A percentile compares a stretch with the other conserved stretches of the same genome.
Evolutionary conservation across 345 rosid genomes (phyloP).

Genomic region (Murraya koenigii): DNA sequence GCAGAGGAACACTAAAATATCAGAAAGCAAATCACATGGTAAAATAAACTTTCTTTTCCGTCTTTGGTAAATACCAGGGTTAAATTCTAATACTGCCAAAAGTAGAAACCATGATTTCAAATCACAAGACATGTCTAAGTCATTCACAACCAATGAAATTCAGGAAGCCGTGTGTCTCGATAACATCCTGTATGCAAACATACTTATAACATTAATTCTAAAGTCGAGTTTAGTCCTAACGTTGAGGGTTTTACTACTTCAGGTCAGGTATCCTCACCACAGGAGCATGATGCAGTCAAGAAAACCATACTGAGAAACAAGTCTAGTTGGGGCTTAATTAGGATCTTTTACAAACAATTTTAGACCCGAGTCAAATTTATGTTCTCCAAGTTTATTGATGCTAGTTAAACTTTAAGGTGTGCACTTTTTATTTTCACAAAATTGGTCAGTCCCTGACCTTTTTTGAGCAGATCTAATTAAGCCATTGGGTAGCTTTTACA

Average conservation of each 20-base stretch:
- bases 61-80: not conserved
- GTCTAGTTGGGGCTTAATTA: not conserved
- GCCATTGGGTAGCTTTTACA: not conserved
- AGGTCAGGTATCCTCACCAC: not conserved
- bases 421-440: not conserved
- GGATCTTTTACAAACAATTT: not conserved
- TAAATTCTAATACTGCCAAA: not conserved
- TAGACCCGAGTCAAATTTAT: not conserved
- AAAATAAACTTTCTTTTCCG: not conserved
- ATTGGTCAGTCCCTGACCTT: not conserved
- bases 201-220: not conserved
- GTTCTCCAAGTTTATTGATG: not conserved
- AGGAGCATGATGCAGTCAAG: not conserved
- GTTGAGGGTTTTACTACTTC: not conserved
- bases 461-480: not conserved
- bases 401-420: not conserved
- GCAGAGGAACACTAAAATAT: not conserved
- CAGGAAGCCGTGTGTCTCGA: not conserved
- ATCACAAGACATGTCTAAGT: not conserved
- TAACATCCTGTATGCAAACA: not conserved
- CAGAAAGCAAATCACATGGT: not conserved
- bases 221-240: no score
- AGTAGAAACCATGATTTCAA: not conserved
- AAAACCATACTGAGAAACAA: not conserved
- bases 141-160: not conserved